phyloP scores from a whole-genome alignment of 2,329 filamentous ascomycete species.

The Coniochaeta sp. region DNA sequence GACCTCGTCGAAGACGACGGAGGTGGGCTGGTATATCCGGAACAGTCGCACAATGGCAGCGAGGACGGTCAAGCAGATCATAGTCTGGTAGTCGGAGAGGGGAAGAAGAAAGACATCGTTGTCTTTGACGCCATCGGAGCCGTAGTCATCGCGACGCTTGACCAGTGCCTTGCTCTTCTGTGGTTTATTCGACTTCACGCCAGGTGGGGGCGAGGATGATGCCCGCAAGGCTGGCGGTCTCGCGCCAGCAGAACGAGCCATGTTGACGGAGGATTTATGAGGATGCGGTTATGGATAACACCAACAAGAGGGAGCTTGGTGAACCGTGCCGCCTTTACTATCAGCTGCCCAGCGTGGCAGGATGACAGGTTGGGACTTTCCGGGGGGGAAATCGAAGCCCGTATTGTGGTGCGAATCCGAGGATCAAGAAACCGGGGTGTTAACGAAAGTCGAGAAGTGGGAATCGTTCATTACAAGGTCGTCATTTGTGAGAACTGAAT shows the following conservation, averaged over 20 bases:
- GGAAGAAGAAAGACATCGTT: conserved; percentile 89
- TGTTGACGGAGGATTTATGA: conserved; percentile 15
- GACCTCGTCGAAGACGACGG: conserved; percentile 98
- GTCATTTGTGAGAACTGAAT: conserved; percentile 10
- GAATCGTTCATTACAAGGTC: conserved; percentile 31
- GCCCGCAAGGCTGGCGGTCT: conserved; percentile 24
- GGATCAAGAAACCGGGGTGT: conserved; percentile 13
- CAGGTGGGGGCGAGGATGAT: conserved; percentile 3
- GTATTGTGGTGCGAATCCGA: no score
- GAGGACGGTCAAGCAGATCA: conserved; percentile 65
- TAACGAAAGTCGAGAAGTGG: conserved; percentile 34
- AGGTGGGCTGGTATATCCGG: conserved; percentile 91
- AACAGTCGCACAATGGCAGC: conserved; percentile 79
- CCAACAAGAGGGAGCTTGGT: not conserved
- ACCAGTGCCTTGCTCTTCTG: conserved; percentile 14
- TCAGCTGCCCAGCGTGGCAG: not conserved
- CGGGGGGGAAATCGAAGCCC: no score
- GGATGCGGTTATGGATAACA: not conserved
- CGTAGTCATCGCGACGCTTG: conserved; percentile 48
- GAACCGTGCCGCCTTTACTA: not conserved
- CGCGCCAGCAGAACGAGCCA: conserved; percentile 30
- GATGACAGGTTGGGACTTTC: not conserved
- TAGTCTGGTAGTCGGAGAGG: conserved; percentile 71
- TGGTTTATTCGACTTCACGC: conserved; percentile 12
- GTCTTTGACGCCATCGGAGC: conserved; percentile 74